Evolutionary conservation across 345 rosid genomes (phyloP).

Genomic region (Arabis hirsuta): DNA sequence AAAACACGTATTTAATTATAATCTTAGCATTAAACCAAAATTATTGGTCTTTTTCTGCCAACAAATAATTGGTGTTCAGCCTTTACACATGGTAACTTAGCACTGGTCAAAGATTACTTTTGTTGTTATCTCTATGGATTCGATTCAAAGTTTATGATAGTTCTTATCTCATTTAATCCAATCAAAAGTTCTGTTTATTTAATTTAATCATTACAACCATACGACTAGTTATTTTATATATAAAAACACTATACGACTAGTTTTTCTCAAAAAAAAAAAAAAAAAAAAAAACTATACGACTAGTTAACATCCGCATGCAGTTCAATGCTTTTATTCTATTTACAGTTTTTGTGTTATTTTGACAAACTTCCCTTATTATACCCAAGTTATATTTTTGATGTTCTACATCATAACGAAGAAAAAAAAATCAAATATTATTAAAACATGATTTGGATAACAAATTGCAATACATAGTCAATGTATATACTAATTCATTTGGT

Average conservation of each 20-base stretch:
- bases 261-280: too few relatives aligned
- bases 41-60: slow-evolving; percentile 20
- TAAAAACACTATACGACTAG: background rate
- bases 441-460: slow-evolving; percentile 3
- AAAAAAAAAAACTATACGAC: background rate
- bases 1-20: slow-evolving; percentile 32
- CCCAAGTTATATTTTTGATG: background rate
- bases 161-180: slow-evolving; percentile 38
- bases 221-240: background rate
- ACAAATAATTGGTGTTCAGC: slow-evolving; percentile 25
- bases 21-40: background rate
- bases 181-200: slow-evolving; percentile 12
- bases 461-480: background rate
- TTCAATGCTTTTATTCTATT: background rate
- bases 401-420: slow-evolving; percentile 3
- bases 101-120: slow-evolving; percentile 30
- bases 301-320: background rate
- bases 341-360: background rate
- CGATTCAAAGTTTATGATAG: slow-evolving; percentile 28
- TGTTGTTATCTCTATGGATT: slow-evolving; percentile 21
- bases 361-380: background rate
- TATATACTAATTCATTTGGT: background rate
- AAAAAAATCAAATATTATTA: background rate
- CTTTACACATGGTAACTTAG: slow-evolving; percentile 29
- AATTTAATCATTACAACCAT: background rate